These are phyloP conservation scores for Globisporangium parvum DNA, from an alignment of 352 stramenopile species.

Conservation along the genomic window DNA sequence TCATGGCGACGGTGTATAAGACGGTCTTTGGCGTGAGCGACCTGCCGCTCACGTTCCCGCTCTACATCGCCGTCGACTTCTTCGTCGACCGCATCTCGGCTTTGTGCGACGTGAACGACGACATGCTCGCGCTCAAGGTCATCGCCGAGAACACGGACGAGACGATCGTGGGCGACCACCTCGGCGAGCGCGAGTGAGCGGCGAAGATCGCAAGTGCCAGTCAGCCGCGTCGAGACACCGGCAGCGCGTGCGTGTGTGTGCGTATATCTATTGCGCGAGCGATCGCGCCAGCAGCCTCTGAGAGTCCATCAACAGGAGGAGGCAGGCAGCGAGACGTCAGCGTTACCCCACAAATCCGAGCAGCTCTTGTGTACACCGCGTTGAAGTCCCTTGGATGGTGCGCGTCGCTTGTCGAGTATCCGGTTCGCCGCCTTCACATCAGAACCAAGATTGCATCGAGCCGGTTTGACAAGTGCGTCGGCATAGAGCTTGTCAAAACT, in stretches of 20 bases:
- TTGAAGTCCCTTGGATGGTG: background rate
- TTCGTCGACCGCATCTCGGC: slow-evolving; percentile 57
- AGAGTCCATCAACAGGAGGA: background rate
- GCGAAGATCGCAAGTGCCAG: no score
- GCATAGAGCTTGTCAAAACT: background rate
- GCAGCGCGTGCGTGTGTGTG: background rate
- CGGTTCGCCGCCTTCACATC: background rate
- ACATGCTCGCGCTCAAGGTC: slow-evolving; percentile 71
- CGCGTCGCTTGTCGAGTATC: background rate
- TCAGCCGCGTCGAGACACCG: no score
- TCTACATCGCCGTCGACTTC: slow-evolving; percentile 61
- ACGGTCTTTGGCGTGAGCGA: slow-evolving; percentile 43
- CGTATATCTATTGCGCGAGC: background rate
- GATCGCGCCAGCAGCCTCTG: background rate
- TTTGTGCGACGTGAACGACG: slow-evolving; percentile 79
- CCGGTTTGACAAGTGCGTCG: no score
- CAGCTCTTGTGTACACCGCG: no score
- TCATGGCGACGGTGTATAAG: slow-evolving; percentile 65
- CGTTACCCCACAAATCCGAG: background rate
- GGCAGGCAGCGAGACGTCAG: background rate
- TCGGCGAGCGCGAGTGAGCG: slow-evolving; percentile 37
- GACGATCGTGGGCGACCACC: slow-evolving; percentile 47
- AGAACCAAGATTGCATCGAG: background rate
- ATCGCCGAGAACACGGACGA: slow-evolving; percentile 71
- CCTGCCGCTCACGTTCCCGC: slow-evolving; percentile 44